Base-by-base conservation (phyloP, 2,329 filamentous ascomycete species). In the Decorospora gaudefroyi region DNA sequence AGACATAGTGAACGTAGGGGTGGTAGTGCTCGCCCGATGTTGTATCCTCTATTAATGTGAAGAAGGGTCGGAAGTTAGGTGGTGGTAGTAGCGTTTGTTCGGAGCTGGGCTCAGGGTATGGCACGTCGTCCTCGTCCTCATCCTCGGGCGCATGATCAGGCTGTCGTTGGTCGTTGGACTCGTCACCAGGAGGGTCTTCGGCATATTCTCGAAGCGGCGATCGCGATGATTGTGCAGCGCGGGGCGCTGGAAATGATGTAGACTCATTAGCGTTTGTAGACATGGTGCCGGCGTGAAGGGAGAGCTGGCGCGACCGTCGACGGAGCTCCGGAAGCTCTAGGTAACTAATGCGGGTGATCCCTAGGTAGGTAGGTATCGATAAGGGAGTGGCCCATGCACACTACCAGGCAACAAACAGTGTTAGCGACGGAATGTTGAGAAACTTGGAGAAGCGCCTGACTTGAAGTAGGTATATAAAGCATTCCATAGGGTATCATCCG, bases 1-100 rank as follows among this genome's bases (percentile, higher is more conserved):
- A 97, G 63, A 97, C 81, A 74, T 97, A 97, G 73, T 92, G 90
- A 1, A 96, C 84, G 39, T 82, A 84, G 1, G 92, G 93, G 67
- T 97, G 91, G 61, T 89, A 79, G 50, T 89, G 87, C 31, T 88
- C 82, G 59, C 83, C 80, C 6, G 82, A 85, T n/a, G 82, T 80
- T 8, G 79, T 73, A 69, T 96, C 90, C 64, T 88, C 84, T 53
- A 97, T 78, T 28, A 96, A 77, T 1, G 89, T 87, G 75, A 96
- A 96, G 75, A 96, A 86, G 2, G 90, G 88, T 30, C 83, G 78
- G 69, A 95, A 92, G 74, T 68, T 73, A 49, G 71, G 65, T 2
- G 70, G 72, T n/a, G 69, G 72, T 19, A 68, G 61, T 9, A 74
- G 64, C 4, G 60, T 61, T 25, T 65, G 63, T 35, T 64, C 61